Evolutionary conservation across 208 protist genomes (phyloP), one percentile per base, ranked within the genome.

Genomic region (Phytomonas sp.): DNA sequence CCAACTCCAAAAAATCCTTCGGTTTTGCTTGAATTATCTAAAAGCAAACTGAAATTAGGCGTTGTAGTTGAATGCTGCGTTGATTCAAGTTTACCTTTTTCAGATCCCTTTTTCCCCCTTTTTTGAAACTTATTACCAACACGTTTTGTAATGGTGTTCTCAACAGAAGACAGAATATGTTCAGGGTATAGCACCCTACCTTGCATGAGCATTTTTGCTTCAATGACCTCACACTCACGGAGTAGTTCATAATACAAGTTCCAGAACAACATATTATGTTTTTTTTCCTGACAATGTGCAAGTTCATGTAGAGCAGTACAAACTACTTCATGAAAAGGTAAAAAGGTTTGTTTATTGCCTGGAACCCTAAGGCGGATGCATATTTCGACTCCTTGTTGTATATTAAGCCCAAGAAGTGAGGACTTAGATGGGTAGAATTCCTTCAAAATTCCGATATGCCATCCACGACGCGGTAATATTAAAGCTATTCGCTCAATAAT

Each of bases 261-360:
- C 87, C 88, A 94, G 67, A 96, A 96, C 7, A 76, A 49, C 49
- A 77, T 75, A 65, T 93, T 74, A 68, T 96, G 91, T 33, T 69
- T 75, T 0, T 78, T 81, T 69, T 84, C 72, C 30, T 73, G 66
- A 67, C 84, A 93, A 71, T 97, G 93, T 6, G 85, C 87, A 16
- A 97, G 75, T 81, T 97, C 93, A 77, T 97, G 93, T 56, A 97
- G 71, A 16, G 91, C 79, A 1, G 91, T 97, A 70, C 86, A 89
- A 0, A 96, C 32, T 29, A 97, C 86, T 37, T 93, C 82, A 45
- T 94, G 75, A 69, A 94, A 96, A 26, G 89, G 86, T 49, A 94
- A 75, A 74, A 97, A 97, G 14, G 73, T 67, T n/a, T 72, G 71
- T 49, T 82, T 83, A 66, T 82, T 68, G 29, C 81, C 82, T 0